Base-by-base conservation (phyloP, 1,139 yeast genomes). In the Scheffersomyces illinoinensis region DNA sequence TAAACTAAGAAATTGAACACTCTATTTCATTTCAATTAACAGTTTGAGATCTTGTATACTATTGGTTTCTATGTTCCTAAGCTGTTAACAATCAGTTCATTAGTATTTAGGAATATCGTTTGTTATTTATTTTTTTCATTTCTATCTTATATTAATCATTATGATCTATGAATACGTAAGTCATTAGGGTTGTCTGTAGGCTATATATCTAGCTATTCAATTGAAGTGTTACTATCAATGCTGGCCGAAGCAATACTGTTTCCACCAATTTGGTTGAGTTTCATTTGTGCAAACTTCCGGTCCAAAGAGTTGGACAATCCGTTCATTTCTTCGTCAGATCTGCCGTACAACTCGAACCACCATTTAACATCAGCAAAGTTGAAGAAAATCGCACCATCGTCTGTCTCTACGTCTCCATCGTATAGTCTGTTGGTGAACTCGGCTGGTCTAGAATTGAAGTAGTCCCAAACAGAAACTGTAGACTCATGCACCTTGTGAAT, bases 381-480 rank as follows among this genome's bases (percentile, higher is more conserved):
- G 53, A 96, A 92, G 54, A 85, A 84, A 1, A 91, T 72, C 63
- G 91, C 86, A 8, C 68, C 71, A 26, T 82, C 82, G 24, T 74
- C 78, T 4, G 78, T 81, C 4, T 72, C 76, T 6, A 55, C 52
- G 0, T 63, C 64, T 5, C 61, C 58, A 5, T 60, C 61, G 66
- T 84, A 92, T 1, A 64, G 65, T 12, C 74, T 75, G 69, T 90
- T 91, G 1, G 80, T 72, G 68, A 93, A 95, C 70, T 92, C 97
- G n/a, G 71, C 73, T 26, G 82, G 82, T 47, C 97, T 78, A 2
- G 97, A 90, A 59, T 86, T 79, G 76, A 95, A 95, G 70, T 95
- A 93, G 73, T 93, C 97, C 99, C 99, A 95, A 1, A 90, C 97
- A 14, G 96, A 88, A 21, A 91, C 79, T 0, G 98, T 91, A 18